Conservation (phyloP, 2,329 filamentous ascomycete species). For the Paradendryphiella salina region DNA sequence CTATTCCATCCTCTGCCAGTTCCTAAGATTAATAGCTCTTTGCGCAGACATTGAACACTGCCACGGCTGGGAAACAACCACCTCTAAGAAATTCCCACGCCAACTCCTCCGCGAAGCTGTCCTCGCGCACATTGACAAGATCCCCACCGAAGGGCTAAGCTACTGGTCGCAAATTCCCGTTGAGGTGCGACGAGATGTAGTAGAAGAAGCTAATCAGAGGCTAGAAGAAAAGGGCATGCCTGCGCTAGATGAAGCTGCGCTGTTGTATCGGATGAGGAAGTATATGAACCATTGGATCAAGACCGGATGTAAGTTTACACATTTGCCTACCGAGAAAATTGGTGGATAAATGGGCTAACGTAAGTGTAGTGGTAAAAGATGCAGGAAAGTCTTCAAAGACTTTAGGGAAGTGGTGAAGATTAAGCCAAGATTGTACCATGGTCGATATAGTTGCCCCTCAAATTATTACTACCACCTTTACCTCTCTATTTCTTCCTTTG, state of each 20-base stretch:
- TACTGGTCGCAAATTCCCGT: constrained; percentile 10
- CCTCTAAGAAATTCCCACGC: neutral
- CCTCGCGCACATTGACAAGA: neutral
- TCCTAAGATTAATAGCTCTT: neutral
- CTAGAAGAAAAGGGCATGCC: constrained; percentile 5
- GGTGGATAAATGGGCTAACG: neutral
- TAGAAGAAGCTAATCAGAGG: constrained; percentile 2
- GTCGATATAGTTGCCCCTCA: too few species aligned
- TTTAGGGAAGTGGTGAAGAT: too few species aligned
- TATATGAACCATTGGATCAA: constrained; percentile 11
- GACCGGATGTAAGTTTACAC: neutral
- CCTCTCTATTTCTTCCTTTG: too few species aligned
- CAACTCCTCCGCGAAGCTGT: constrained; percentile 4
- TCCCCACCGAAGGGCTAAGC: neutral
- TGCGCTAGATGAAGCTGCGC: constrained; percentile 2
- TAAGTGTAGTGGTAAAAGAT: too few species aligned
- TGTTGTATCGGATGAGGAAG: constrained; percentile 7
- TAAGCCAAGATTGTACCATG: too few species aligned
- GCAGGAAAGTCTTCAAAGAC: too few species aligned
- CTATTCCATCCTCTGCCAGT: neutral
- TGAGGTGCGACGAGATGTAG: neutral
- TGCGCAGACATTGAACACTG: neutral
- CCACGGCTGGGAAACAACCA: neutral
- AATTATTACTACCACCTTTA: too few species aligned
- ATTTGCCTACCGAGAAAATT: neutral